Base-by-base conservation (phyloP, 148 eudicot species). In the Rhododendron griersonianum region DNA sequence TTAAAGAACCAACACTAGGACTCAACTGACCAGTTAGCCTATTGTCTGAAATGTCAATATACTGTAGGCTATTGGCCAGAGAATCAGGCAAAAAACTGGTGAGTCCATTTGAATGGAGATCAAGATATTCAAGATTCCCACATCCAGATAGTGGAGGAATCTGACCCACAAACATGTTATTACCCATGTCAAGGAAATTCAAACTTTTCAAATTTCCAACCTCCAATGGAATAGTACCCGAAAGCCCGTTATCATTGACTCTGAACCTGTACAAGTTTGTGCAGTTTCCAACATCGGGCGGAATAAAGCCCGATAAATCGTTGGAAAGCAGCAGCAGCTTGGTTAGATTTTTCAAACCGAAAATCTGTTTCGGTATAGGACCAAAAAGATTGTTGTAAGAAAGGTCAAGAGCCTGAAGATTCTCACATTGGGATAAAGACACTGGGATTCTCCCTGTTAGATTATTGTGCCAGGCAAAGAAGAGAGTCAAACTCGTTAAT, bases 401-500 rank as follows among this genome's bases (percentile, higher is more conserved):
- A 63, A 98, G 94, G 88, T 98, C 99, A 86, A 98, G 89, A 45
- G 98, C 95, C 69, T 98, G 91, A 63, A 98, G 94, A 86, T 93
- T 90, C 82, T 88, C 83, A 85, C 96, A 98, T 33, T 91, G 81
- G 2, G 98, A 88, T 35, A 98, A 89, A 57, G 95, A 90, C 25
- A 39, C 87, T 9, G 99, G 99, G 85, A 98, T 94, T 28, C 76
- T 88, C 0, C 99, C 99, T 7, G 99, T 91, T 35, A 98, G 94
- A 37, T 91, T 94, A 87, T 97, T 98, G 85, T 91, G 91, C 99
- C 99, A 97, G 55, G 98, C 98, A 45, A 95, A 98, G 86, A 97
- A 94, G 50, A 95, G 87, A 59, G 86, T 95, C 87, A 98, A 86
- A 86, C 90, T 91, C 91, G 88, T 94, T 85, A 98, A 83, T 11